Conservation (phyloP, 2,329 filamentous ascomycete species). For the Fusarium algeriense region DNA sequence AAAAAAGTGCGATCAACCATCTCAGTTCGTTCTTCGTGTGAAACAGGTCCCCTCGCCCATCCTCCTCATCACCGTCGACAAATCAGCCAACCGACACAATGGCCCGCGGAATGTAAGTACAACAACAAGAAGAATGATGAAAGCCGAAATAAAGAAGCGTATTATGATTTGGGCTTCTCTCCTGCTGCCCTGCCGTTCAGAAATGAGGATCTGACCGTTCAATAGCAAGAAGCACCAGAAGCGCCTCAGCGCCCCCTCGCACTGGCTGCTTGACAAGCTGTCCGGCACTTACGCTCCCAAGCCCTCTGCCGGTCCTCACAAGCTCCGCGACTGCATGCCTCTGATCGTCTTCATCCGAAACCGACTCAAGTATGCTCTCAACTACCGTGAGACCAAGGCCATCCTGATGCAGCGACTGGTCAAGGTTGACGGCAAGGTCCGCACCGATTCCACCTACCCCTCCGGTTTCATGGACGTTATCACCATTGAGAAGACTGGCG, state of each 20-base stretch:
- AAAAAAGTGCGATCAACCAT: slow-evolving; percentile 49
- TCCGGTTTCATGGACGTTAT: slow-evolving; percentile 99
- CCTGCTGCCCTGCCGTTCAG: slow-evolving; percentile 6
- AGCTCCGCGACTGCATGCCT: slow-evolving; percentile 98
- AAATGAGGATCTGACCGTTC: slow-evolving; percentile 50
- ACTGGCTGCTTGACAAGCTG: slow-evolving; percentile 99
- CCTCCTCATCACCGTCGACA: slow-evolving; percentile 55
- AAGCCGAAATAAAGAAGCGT: not conserved
- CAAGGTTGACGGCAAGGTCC: slow-evolving; percentile 99
- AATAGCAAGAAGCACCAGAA: slow-evolving; percentile 99
- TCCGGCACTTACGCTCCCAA: slow-evolving; percentile 85
- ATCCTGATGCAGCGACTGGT: slow-evolving; percentile 99
- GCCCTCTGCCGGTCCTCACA: slow-evolving; percentile 91
- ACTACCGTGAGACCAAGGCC: slow-evolving; percentile 95
- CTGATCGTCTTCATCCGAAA: slow-evolving; percentile 98
- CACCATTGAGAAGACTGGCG: slow-evolving; percentile 99
- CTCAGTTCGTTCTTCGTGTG: slow-evolving; percentile 43
- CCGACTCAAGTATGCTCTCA: slow-evolving; percentile 99
- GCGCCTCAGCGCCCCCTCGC: slow-evolving; percentile 97
- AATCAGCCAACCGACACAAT: slow-evolving; percentile 64
- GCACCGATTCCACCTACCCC: slow-evolving; percentile 98
- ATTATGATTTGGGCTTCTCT: slow-evolving; percentile 19
- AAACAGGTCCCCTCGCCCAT: slow-evolving; percentile 45
- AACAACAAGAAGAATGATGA: slow-evolving; percentile 20
- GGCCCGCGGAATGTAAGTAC: slow-evolving; percentile 73